Base-by-base conservation (phyloP, 106 monocot genomes). In the Amphibolis antarctica region DNA sequence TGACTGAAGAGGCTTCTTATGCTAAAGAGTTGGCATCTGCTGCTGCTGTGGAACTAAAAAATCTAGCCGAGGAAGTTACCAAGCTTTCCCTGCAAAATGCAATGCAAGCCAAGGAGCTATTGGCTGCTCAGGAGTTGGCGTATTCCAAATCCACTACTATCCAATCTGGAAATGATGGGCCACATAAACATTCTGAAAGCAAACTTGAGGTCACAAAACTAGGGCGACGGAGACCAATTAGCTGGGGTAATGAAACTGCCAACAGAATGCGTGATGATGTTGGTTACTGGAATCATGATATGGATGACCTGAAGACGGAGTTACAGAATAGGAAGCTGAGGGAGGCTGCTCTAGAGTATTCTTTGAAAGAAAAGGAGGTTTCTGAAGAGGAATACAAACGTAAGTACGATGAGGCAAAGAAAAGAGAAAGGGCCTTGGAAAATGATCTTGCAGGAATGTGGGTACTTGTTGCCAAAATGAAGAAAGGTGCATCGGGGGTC, bases 1-100 rank as follows among this genome's bases (percentile, higher is more conserved):
- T 98, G 60, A 55, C 80, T 31, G 86, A 98, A 45, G 98, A 98
- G 64, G 82, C 90, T 52, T 78, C 90, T 42, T 98, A 98, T 76
- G 98, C 98, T 11, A 98, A 98, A 69, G 98, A 98, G 65, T 69
- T 98, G 42, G 98, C 98, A 73, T 98, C 98, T 72, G 79, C 98
- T 65, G 98, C 98, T 65, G 98, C 90, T 44, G 78, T 79, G 59
- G 98, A 98, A 64, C 90, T 98, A 5, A 98, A 98, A 74, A 90
- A 76, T 79, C 77, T 98, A 65, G 87, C 98, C 2, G 87, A 80
- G 59, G 90, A 98, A 75, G 80, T 98, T 21, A 98, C 90, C 11
- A 90, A 78, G 62, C 87, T 91, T 24, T 98, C 98, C 18, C 12
- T 91, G 18, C 80, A 98, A 77, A 98, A 98, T 80, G 89, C 87